Conservation (phyloP, 2,329 filamentous ascomycete genomes). For the Venturiaceae sp. region DNA sequence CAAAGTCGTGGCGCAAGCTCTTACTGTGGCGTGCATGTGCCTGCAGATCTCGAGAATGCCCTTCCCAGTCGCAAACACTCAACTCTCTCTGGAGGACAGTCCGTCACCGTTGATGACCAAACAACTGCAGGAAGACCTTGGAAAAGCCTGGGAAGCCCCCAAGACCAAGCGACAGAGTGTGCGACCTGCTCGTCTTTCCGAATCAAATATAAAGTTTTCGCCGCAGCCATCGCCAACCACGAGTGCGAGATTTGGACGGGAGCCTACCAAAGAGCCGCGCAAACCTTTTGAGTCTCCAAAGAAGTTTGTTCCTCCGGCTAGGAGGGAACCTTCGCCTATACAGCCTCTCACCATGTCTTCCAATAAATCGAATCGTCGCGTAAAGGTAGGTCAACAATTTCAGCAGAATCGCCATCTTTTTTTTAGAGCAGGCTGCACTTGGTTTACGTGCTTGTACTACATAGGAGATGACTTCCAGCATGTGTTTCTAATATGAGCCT, state of each 20-base stretch:
- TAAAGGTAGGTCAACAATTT: too few relatives aligned
- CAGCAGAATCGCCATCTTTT: constrained; percentile 1
- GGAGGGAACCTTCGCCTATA: neutral
- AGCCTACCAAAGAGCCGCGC: neutral
- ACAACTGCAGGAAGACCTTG: neutral
- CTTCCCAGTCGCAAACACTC: neutral
- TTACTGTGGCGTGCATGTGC: neutral
- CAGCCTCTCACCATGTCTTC: neutral
- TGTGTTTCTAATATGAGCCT: too few relatives aligned
- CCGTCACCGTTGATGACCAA: neutral
- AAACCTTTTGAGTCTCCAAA: neutral
- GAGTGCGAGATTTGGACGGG: neutral
- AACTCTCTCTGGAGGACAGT: neutral
- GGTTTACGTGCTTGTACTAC: too few relatives aligned
- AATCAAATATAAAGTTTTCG: constrained; percentile 1
- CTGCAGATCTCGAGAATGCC: neutral
- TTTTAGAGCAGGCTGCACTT: constrained; percentile 4
- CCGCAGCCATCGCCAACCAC: neutral
- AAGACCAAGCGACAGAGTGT: neutral
- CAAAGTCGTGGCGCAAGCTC: neutral
- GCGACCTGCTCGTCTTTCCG: neutral
- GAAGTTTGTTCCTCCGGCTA: neutral
- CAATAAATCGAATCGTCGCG: constrained; percentile 9
- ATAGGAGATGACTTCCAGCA: too few relatives aligned
- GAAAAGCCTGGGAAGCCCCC: constrained; percentile 1